phyloP scores from a whole-genome alignment of 2,329 filamentous ascomycete species.

The Fusarium mundagurra region DNA sequence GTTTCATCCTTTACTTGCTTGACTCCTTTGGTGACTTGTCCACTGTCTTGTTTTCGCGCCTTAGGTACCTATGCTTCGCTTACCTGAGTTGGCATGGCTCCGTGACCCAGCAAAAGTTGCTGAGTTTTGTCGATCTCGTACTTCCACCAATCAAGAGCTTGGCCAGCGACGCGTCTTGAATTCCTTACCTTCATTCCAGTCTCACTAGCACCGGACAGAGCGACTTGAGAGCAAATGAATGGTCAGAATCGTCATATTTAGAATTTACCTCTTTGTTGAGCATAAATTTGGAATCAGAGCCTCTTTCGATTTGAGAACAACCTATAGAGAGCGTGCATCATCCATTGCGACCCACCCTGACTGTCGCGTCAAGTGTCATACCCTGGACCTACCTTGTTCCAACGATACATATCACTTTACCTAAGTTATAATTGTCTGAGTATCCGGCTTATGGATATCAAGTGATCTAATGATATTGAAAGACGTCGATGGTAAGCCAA shows the following conservation, averaged over 20 bases:
- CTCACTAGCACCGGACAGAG: background rate
- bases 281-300: background rate
- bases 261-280: fast-evolving
- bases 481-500: background rate
- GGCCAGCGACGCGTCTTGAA: background rate
- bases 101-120: too few species aligned
- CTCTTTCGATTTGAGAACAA: background rate
- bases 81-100: background rate
- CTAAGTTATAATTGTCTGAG: background rate
- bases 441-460: background rate
- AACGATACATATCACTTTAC: background rate
- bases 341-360: background rate
- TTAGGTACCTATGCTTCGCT: background rate
- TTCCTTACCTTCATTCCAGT: background rate
- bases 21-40: background rate
- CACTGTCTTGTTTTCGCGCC: background rate
- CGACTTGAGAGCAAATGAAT: background rate
- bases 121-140: background rate
- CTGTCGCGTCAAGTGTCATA: background rate
- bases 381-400: background rate
- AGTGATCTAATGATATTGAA: background rate
- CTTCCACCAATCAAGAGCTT: background rate
- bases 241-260: background rate
- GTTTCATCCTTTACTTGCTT: background rate
- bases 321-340: background rate